Percentiles rank a stretch among this genome's conserved stretches.
Conservation (phyloP, 2,329 filamentous ascomycete genomes). For the Neoascochyta sp. region DNA sequence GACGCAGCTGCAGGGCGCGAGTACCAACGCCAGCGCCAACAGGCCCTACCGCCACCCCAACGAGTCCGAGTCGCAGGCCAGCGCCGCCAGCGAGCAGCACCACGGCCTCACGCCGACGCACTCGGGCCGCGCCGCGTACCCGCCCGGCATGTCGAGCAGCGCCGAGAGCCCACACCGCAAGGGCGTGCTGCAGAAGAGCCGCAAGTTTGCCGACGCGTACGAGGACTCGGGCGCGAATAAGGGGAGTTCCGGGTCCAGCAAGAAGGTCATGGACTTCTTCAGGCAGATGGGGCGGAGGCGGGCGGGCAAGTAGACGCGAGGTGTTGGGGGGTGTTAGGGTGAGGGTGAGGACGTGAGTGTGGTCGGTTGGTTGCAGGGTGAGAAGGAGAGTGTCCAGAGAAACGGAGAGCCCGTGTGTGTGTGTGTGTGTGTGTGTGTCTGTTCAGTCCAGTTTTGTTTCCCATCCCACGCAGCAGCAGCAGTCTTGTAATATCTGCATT, state of each 20-base stretch:
- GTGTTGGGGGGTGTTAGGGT: neutral
- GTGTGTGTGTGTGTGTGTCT: no score
- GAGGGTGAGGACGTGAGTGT: neutral
- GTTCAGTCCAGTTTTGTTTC: no score
- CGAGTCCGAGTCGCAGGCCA: no score
- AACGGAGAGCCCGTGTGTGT: no score
- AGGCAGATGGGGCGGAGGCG: conserved; percentile 62
- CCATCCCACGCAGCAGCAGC: no score
- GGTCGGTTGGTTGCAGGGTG: neutral
- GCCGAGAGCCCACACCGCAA: conserved; percentile 25
- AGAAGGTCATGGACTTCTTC: conserved; percentile 98
- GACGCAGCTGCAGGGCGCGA: conserved; percentile 8
- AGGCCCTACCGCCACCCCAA: conserved; percentile 29
- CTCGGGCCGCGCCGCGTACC: conserved; percentile 36
- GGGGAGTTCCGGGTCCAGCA: conserved; percentile 63
- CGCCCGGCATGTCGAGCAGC: conserved; percentile 37
- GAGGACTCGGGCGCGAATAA: conserved; percentile 53
- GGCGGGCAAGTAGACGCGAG: conserved; percentile 3
- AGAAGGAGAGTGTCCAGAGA: neutral
- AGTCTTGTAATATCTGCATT: no score
- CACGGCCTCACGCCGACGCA: conserved; percentile 15
- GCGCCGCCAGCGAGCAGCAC: conserved; percentile 36
- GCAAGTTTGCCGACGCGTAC: conserved; percentile 83
- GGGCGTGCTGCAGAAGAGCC: conserved; percentile 76
- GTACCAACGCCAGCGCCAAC: no score